These are phyloP conservation scores for Colletotrichum phormii DNA, from an alignment of 2,329 filamentous ascomycete species.

Conservation along the genomic window DNA sequence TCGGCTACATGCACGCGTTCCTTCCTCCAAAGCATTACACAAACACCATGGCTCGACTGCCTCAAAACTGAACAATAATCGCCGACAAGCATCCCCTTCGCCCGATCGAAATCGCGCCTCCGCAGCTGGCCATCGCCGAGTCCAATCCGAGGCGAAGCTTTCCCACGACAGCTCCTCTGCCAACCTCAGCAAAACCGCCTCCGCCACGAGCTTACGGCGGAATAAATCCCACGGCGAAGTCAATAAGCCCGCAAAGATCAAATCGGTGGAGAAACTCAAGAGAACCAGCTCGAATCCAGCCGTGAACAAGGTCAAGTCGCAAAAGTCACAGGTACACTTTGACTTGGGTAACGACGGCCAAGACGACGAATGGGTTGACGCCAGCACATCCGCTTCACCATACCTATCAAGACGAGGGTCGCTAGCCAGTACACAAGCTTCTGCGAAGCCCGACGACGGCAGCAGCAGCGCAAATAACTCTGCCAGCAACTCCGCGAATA, in stretches of 20 bases:
- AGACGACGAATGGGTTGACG: slow-evolving; percentile 76
- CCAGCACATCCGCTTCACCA: slow-evolving; percentile 72
- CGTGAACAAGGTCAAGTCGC: slow-evolving; percentile 55
- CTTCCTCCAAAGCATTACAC: slow-evolving; percentile 64
- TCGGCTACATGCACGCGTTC: slow-evolving; percentile 63
- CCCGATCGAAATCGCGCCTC: slow-evolving; percentile 47
- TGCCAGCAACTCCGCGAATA: slow-evolving; percentile 41
- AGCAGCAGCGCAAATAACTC: slow-evolving; percentile 44
- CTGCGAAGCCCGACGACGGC: slow-evolving; percentile 51
- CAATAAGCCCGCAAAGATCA: slow-evolving; percentile 55
- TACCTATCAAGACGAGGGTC: slow-evolving; percentile 60
- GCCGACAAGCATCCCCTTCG: slow-evolving; percentile 57
- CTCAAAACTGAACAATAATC: slow-evolving; percentile 50
- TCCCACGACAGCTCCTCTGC: slow-evolving; percentile 56
- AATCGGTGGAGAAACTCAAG: slow-evolving; percentile 64
- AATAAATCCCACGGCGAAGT: slow-evolving; percentile 71
- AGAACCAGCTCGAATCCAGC: slow-evolving; percentile 63
- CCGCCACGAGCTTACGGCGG: slow-evolving; percentile 67
- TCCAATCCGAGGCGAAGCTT: slow-evolving; percentile 56
- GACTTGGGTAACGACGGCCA: slow-evolving; percentile 66
- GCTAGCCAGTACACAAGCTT: slow-evolving; percentile 57
- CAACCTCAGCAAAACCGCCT: slow-evolving; percentile 65
- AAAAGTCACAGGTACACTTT: slow-evolving; percentile 70
- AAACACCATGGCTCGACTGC: slow-evolving; percentile 52
- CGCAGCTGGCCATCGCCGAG: slow-evolving; percentile 43